Base-by-base conservation (phyloP, 805 yeast genomes). In the Sporopachydermia lactativora region DNA sequence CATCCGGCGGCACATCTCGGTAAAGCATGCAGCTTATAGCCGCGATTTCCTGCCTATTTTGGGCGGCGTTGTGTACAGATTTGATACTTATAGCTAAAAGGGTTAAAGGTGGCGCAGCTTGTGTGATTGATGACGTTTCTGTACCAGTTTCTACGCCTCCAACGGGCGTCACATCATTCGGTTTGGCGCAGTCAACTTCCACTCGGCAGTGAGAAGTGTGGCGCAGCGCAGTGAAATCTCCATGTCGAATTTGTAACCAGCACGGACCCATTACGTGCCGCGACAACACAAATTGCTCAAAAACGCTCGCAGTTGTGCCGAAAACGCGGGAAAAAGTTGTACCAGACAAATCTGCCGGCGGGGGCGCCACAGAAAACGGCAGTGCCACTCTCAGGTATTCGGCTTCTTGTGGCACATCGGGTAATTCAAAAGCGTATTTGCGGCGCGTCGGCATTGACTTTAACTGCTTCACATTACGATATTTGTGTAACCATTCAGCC, bases 211-310 rank as follows among this genome's bases (percentile, higher is more conserved):
- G 89, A 0, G 95, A 77, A 2, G 81, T 68, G 51, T 77, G 79
- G 40, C 67, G 70, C 35, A 78, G 57, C 0, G 73, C 57, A 17
- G 57, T 54, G 49, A 81, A 80, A 45, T 78, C 76, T 39, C 78
- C 80, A 39, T 72, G 68, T 36, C 68, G 64, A 40, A 92, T 66
- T 39, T 81, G 81, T 40, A 92, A 64, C 98, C 98, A 92, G 57
- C 97, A 86, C 3, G 98, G 98, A 5, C 98, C 98, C 96, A 85
- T 88, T 37, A 92, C 69, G 49, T 80, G 77, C 49, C 82, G 69
- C 56, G 79, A 84, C 17, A 88, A 51, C 6, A 85, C 92, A 58
- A 92, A 85, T 8, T 83, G 69, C 62, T 92, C 98, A 56, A 92
- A 86, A 17, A 83, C 64, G 42, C 70, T 69, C 2, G 92, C 58